Conservation (phyloP, 2,329 filamentous ascomycete genomes). For the Tolypocladium guangdongense region DNA sequence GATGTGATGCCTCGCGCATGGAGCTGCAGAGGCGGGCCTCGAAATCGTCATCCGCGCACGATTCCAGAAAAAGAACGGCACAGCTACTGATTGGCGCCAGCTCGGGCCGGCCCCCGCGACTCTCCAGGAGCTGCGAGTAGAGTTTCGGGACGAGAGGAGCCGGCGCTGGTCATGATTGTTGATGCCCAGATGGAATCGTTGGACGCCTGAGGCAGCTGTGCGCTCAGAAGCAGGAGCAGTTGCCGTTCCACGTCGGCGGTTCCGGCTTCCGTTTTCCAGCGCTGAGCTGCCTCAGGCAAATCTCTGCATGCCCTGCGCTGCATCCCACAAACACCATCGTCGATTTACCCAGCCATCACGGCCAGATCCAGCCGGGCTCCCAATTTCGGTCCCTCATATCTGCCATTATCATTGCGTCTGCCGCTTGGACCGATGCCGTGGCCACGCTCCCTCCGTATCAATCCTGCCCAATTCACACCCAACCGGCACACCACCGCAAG, state of each 20-base stretch:
- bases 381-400: neutral
- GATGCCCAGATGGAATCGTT: neutral
- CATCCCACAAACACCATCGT: neutral
- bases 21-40: neutral
- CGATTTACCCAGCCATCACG: neutral
- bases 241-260: neutral
- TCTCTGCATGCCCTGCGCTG: neutral
- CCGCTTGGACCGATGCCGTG: neutral
- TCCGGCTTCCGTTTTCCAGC: neutral
- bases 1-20: neutral
- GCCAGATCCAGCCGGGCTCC: neutral
- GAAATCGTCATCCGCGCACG: neutral
- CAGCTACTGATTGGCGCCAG: too few species aligned
- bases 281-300: neutral
- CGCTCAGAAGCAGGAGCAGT: neutral
- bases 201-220: neutral
- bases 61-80: neutral
- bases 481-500: neutral
- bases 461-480: slow-evolving; percentile 7
- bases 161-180: neutral
- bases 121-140: too few species aligned
- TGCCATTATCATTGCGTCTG: neutral
- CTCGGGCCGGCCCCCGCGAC: too few species aligned
- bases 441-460: neutral
- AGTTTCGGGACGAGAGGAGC: neutral